Percentiles rank a stretch among this genome's conserved stretches.
Conservation (phyloP, 2,329 filamentous ascomycete genomes). For the Knufia petricola region DNA sequence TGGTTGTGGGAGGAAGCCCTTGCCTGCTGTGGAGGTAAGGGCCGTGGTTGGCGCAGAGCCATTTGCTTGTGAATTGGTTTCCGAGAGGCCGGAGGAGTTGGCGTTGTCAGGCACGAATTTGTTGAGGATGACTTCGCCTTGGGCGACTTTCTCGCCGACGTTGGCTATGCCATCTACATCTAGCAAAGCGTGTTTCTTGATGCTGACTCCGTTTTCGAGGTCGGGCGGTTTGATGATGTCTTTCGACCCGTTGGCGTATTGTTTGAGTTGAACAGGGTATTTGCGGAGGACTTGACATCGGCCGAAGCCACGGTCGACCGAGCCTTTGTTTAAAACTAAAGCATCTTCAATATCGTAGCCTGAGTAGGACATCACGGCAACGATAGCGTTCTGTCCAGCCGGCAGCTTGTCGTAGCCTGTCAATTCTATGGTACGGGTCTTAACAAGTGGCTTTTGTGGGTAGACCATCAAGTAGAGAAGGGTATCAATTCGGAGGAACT, state of each 20-base stretch:
- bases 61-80: conserved; percentile 48
- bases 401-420: conserved; percentile 96
- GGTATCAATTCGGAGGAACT: conserved; percentile 94
- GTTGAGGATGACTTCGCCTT: conserved; percentile 79
- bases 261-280: conserved; percentile 74
- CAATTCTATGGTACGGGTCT: conserved; percentile 90
- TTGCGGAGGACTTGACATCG: conserved; percentile 98
- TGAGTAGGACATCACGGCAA: conserved; percentile 98
- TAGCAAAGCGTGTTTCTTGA: conserved; percentile 61
- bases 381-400: conserved; percentile 90
- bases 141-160: conserved; percentile 68
- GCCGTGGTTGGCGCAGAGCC: conserved; percentile 9
- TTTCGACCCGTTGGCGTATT: conserved; percentile 70
- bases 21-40: conserved; percentile 23
- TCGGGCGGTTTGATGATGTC: conserved; percentile 55
- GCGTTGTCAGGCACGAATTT: conserved; percentile 79
- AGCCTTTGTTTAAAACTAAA: conserved; percentile 91
- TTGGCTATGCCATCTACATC: conserved; percentile 82
- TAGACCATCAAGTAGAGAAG: conserved; percentile 95
- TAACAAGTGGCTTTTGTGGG: conserved; percentile 94
- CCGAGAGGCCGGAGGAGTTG: conserved; percentile 57
- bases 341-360: conserved; percentile 99
- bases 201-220: conserved; percentile 50
- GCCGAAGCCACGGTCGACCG: conserved; percentile 87
- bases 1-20: conserved; percentile 30